phyloP scores from a whole-genome alignment of 78 protist species.

The Salpingoeca rosetta region DNA sequence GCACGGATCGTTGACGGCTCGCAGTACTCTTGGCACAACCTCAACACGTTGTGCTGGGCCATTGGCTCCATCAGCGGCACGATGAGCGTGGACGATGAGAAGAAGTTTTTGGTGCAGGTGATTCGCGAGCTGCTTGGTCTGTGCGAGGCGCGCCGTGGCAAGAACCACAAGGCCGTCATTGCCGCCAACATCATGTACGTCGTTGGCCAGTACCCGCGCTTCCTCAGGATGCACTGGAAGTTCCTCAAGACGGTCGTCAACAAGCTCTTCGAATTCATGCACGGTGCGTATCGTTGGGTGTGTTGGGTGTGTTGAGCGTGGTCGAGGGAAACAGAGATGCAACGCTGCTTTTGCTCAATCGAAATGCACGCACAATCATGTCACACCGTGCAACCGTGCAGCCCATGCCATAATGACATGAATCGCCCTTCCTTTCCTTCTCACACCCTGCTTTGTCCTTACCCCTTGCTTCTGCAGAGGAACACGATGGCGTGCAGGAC shows the following conservation, averaged over 20 bases:
- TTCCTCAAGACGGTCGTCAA: constrained; percentile 94
- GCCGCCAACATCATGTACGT: constrained; percentile 99
- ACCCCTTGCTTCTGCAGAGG: no score
- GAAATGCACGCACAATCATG: no score
- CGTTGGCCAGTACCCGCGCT: constrained; percentile 99
- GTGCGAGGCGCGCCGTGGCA: constrained; percentile 80
- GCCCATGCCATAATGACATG: no score
- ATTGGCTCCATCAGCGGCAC: constrained; percentile 98
- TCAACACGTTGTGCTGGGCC: constrained; percentile 98
- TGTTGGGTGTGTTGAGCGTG: no score
- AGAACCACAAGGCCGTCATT: constrained; percentile 96
- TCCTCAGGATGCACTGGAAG: constrained; percentile 93
- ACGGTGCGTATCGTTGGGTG: no score
- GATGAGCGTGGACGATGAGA: constrained; percentile 80
- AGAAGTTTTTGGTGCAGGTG: constrained; percentile 93
- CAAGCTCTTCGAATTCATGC: constrained; percentile 98
- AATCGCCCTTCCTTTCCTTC: no score
- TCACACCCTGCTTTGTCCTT: no score
- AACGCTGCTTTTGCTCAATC: no score
- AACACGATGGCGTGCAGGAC: constrained; percentile 97
- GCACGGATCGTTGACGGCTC: constrained; percentile 25
- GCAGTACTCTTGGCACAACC: constrained; percentile 63
- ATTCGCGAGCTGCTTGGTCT: constrained; percentile 89
- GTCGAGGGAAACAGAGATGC: no score
- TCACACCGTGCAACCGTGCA: no score